These are phyloP conservation scores for Eruca vesicaria DNA, from an alignment of 441 rosid genomes.

Conservation along the genomic window DNA sequence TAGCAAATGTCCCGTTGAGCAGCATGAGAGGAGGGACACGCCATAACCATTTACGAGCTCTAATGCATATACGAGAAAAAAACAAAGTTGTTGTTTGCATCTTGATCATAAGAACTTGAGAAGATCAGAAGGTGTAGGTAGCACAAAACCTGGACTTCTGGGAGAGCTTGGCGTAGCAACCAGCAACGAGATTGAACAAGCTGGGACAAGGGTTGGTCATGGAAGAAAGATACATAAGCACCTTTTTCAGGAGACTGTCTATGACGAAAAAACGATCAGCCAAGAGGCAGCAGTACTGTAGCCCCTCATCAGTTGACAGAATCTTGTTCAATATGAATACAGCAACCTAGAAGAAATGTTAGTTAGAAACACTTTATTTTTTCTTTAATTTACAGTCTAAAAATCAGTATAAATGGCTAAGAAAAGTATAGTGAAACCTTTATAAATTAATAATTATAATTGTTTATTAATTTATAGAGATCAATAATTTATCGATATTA, in stretches of 20 bases:
- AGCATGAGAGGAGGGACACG: slow-evolving; percentile 33
- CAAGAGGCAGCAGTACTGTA: slow-evolving; percentile 41
- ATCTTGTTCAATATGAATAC: slow-evolving; percentile 41
- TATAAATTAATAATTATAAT: no score
- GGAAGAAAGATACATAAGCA: slow-evolving; percentile 27
- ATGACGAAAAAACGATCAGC: slow-evolving; percentile 39
- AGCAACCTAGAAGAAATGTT: slow-evolving; percentile 36
- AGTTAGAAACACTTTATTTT: not conserved
- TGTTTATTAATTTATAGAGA: no score
- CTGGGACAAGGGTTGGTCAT: slow-evolving; percentile 16
- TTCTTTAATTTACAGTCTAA: not conserved
- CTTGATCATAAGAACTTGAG: not conserved
- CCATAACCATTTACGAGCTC: slow-evolving; percentile 36
- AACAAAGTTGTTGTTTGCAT: not conserved
- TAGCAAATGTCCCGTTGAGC: slow-evolving; percentile 27
- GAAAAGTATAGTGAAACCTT: no score
- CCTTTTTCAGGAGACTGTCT: slow-evolving; percentile 20
- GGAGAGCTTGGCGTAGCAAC: slow-evolving; percentile 45
- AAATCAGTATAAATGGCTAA: not conserved
- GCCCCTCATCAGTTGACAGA: slow-evolving; percentile 36
- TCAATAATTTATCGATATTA: no score
- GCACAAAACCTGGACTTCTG: slow-evolving; percentile 38
- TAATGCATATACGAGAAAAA: slow-evolving; percentile 20
- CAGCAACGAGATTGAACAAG: slow-evolving; percentile 35
- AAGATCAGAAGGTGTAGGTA: not conserved